Evolutionary conservation across 306 rosid genomes (phyloP), one percentile per base, ranked within the genome.

Genomic region (Gastrolobium bilobum): DNA sequence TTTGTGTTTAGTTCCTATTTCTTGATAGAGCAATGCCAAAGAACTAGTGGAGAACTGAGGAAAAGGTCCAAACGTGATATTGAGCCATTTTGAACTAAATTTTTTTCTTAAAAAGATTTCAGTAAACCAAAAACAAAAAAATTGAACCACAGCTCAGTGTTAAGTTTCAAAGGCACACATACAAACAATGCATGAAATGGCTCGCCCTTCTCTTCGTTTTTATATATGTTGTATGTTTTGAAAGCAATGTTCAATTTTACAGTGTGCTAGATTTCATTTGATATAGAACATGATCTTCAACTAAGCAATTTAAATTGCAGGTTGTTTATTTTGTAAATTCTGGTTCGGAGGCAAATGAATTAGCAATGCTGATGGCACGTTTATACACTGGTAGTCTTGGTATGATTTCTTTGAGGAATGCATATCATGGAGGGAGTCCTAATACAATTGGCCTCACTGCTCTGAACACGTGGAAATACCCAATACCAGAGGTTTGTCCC

Each of bases 381-480:
- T 87, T 90, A 4, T 87, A 88, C 63, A 85, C 84, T 15, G 92
- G 91, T 42, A 87, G 75, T 73, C 84, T 88, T 3, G 91, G 84
- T 38, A 88, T 90, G 94, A 86, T 91, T 75, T 86, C 94, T 3
- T 30, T 91, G 82, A 88, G 97, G 81, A 91, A 91, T 80, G 94
- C 90, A 33, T 89, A 89, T 87, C 97, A 89, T 82, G 97, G 94
- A 8, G 97, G 94, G 48, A 91, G 91, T 78, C 76, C 97, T 38
- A 68, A 69, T 69, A 89, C 97, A 9, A 71, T 89, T 81, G 94
- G 92, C 29, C 71, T 89, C 65, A 91, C 92, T 0, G 94, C 94
- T 68, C 65, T 91, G 76, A 89, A 79, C 83, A 91, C 94, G 0
- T 89, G 92, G 97, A 91, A 91, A 81, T 88, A 91, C 76, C 87